phyloP scores from a whole-genome alignment of 805 yeast species.

The Monosporozyma servazzii region DNA sequence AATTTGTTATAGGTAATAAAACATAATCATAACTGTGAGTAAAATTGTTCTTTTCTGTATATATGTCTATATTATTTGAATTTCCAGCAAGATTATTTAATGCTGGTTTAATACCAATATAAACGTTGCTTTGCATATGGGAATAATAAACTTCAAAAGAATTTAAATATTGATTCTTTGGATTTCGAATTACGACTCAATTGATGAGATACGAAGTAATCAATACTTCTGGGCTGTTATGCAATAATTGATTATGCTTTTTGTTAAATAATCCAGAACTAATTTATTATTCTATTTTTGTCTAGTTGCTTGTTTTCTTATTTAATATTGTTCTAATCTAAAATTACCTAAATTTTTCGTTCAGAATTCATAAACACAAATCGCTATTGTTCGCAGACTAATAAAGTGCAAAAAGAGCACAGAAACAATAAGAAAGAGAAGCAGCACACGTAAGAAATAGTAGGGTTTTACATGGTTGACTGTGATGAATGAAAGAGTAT shows the following conservation, averaged over 20 bases:
- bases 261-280: background rate
- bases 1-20: constrained; percentile 46
- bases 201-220: background rate
- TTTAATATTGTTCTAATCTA: background rate
- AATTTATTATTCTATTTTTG: background rate
- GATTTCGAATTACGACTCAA: background rate
- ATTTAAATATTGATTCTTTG: background rate
- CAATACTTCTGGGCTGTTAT: background rate
- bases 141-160: background rate
- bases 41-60: background rate
- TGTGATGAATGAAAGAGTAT: no score
- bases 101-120: constrained; percentile 36
- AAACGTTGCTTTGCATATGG: constrained; percentile 27
- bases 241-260: background rate
- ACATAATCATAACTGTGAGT: constrained; percentile 38
- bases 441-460: no score
- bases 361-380: background rate
- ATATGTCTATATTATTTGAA: constrained; percentile 1
- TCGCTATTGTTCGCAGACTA: background rate
- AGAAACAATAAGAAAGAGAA: background rate
- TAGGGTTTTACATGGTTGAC: no score
- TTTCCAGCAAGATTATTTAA: background rate
- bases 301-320: background rate
- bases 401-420: background rate
- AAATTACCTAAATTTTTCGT: background rate